These are phyloP conservation scores for Onygenales sp. DNA, from an alignment of 2,329 filamentous ascomycete genomes.

Conservation along the genomic window DNA sequence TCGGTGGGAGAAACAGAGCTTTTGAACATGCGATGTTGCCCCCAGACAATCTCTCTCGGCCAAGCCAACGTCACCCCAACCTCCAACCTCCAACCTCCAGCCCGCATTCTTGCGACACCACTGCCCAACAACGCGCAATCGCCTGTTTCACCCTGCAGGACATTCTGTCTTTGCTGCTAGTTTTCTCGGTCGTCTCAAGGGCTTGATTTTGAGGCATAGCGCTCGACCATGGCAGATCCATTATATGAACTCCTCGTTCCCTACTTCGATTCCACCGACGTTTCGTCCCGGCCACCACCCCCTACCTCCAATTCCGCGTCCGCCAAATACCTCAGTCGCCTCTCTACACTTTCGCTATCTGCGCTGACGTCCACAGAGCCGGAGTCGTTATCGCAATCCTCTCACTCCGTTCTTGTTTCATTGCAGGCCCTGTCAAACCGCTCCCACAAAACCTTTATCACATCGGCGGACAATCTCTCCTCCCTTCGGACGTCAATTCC, in stretches of 20 bases:
- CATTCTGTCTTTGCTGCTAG: neutral
- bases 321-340: slow-evolving; percentile 62
- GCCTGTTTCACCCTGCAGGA: neutral
- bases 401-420: slow-evolving; percentile 70
- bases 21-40: too few species aligned
- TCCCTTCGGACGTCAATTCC: slow-evolving; percentile 65
- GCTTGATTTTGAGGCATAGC: neutral
- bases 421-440: slow-evolving; percentile 83
- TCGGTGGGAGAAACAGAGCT: too few species aligned
- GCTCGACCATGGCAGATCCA: slow-evolving; percentile 53
- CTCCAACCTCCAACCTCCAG: neutral
- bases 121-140: neutral
- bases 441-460: slow-evolving; percentile 75
- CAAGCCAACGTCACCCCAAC: too few species aligned
- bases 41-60: too few species aligned
- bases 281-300: slow-evolving; percentile 28
- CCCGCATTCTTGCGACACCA: neutral
- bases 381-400: slow-evolving; percentile 67
- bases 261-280: slow-evolving; percentile 42
- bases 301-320: slow-evolving; percentile 33
- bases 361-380: slow-evolving; percentile 67
- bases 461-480: slow-evolving; percentile 68
- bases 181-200: neutral
- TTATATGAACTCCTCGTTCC: slow-evolving; percentile 65
- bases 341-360: slow-evolving; percentile 67